phyloP scores from a whole-genome alignment of 1,284 basidiomycete species.

The Leccinum subrobustum region DNA sequence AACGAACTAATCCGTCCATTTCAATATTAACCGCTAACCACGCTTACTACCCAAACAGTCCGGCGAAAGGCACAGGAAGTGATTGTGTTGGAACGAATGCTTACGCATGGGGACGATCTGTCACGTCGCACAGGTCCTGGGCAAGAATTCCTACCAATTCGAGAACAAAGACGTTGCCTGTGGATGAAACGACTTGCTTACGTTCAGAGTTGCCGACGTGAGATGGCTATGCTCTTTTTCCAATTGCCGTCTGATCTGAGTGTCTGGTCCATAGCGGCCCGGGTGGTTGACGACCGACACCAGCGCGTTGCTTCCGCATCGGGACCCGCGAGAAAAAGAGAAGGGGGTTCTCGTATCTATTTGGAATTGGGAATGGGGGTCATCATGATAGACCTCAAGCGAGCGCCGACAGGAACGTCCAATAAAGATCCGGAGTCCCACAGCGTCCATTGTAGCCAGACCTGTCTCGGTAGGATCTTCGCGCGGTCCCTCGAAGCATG shows the following conservation, averaged over 20 bases:
- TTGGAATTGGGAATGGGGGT: not conserved
- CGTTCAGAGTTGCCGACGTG: not conserved
- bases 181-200: not conserved
- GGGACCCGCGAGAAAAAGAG: not conserved
- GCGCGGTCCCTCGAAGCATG: not conserved
- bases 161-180: not conserved
- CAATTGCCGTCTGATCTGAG: not conserved
- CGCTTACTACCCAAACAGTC: not conserved
- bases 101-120: not conserved
- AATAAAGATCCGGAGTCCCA: not conserved
- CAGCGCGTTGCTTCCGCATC: not conserved
- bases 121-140: not conserved
- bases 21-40: not conserved
- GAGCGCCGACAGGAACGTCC: no score
- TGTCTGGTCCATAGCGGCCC: not conserved
- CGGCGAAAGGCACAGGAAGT: not conserved
- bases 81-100: not conserved
- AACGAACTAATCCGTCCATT: not conserved
- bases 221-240: not conserved
- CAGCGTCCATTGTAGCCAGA: not conserved
- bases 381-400: not conserved
- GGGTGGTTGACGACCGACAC: not conserved
- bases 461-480: not conserved
- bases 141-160: not conserved
- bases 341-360: not conserved